Percentiles rank a stretch among this genome's conserved stretches.
These are phyloP conservation scores for Chimonanthus salicifolius DNA, from an alignment of 164 flowering plant genomes.

Conservation along the genomic window DNA sequence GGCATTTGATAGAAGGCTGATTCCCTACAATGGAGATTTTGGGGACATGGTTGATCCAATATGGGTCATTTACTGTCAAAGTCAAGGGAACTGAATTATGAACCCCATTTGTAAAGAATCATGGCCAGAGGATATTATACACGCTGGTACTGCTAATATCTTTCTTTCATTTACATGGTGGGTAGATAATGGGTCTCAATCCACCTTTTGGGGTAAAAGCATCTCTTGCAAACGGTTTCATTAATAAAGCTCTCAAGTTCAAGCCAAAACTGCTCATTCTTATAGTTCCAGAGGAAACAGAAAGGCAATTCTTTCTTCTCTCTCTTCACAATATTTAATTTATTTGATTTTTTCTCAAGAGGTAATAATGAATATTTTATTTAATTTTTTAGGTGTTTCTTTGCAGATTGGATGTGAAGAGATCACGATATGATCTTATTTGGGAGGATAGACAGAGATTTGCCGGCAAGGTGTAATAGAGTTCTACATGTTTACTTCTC, in stretches of 20 bases:
- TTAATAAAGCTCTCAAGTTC: constrained; percentile 80
- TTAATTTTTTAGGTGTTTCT: background rate
- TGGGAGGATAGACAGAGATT: constrained; percentile 58
- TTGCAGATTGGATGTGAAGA: constrained; percentile 61
- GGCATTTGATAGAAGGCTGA: background rate
- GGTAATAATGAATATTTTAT: background rate
- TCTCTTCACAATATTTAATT: background rate
- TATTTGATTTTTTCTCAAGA: too few species aligned
- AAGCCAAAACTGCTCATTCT: constrained; percentile 82
- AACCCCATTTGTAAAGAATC: background rate
- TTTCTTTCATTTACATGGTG: background rate
- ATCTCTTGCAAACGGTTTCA: constrained; percentile 64
- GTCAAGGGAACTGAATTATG: too few species aligned
- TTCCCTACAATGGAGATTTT: background rate
- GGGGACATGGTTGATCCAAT: background rate
- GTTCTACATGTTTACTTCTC: background rate
- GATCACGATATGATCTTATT: constrained; percentile 45
- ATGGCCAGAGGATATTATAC: background rate
- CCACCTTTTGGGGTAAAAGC: constrained; percentile 88
- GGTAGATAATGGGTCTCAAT: constrained; percentile 81
- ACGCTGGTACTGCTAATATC: background rate
- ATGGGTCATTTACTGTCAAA: background rate
- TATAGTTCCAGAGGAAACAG: constrained; percentile 75
- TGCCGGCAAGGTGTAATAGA: constrained; percentile 52
- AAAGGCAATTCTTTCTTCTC: constrained; percentile 35